phyloP scores from a whole-genome alignment of 345 rosid genomes.

The Mercurialis annua region DNA sequence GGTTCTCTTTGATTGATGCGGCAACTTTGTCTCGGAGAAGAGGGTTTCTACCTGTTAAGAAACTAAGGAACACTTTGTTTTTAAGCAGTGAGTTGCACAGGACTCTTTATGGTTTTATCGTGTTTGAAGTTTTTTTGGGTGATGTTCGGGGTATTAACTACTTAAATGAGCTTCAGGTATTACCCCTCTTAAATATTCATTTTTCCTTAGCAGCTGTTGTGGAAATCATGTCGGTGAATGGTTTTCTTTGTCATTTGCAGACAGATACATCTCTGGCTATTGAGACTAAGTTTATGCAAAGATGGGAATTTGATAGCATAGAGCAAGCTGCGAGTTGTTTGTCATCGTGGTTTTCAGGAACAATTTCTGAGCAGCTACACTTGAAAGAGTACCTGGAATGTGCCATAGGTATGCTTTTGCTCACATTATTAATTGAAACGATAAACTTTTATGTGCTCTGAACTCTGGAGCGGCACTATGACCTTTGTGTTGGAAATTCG shows the following conservation, averaged over 20 bases:
- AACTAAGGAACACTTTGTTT: conserved; percentile 51
- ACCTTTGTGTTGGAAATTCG: background rate
- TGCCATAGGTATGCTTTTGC: conserved; percentile 46
- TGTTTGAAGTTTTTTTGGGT: conserved; percentile 82
- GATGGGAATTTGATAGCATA: conserved; percentile 98
- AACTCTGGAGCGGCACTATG: conserved; percentile 3
- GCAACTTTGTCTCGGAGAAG: conserved; percentile 52
- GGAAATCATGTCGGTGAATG: conserved; percentile 22
- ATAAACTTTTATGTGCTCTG: conserved; percentile 3
- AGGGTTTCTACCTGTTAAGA: conserved; percentile 65
- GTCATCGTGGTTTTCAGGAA: conserved; percentile 83
- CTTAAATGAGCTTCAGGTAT: conserved; percentile 91
- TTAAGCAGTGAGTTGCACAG: conserved; percentile 65
- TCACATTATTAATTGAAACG: background rate
- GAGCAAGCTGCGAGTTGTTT: conserved; percentile 61
- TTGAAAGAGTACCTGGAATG: conserved; percentile 57
- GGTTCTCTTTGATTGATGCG: conserved; percentile 70
- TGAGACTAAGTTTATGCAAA: conserved; percentile 80
- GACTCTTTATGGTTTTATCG: conserved; percentile 83
- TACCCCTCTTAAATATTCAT: conserved; percentile 16
- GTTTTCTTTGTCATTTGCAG: conserved; percentile 44
- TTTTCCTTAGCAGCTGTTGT: conserved; percentile 5
- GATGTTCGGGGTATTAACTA: conserved; percentile 88
- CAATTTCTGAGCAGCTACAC: conserved; percentile 42
- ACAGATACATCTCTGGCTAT: conserved; percentile 90